A percentile compares a stretch with the other conserved stretches of the same genome.
Evolutionary conservation across 805 yeast genomes (phyloP).

Genomic region (Saturnispora besseyi): DNA sequence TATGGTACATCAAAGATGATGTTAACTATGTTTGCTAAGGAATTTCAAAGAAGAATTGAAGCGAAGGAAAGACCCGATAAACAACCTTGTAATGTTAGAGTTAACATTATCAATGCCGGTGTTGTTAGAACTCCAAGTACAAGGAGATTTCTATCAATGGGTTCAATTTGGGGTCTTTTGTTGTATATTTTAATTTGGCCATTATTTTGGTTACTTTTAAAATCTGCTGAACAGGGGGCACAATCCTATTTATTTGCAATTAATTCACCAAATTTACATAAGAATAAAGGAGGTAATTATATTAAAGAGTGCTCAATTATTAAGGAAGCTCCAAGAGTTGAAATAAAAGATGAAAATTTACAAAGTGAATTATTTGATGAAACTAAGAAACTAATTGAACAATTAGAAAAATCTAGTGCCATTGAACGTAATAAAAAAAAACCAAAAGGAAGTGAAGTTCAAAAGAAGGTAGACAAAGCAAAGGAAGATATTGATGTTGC

Average conservation of each 20-base stretch:
- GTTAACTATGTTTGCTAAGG: conserved; percentile 66
- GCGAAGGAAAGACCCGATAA: conserved; percentile 59
- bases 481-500: not conserved
- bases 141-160: conserved; percentile 68
- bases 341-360: conserved; percentile 49
- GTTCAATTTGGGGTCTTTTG: conserved; percentile 52
- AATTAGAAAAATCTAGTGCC: conserved; percentile 65
- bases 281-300: conserved; percentile 55
- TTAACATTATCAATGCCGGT: conserved; percentile 85
- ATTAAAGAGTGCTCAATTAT: conserved; percentile 63
- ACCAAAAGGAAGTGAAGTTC: conserved; percentile 8
- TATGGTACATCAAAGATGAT: conserved; percentile 79
- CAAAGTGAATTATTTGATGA: conserved; percentile 52
- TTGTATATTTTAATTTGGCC: conserved; percentile 69
- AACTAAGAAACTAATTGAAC: conserved; percentile 49
- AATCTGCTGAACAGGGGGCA: conserved; percentile 69
- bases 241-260: conserved; percentile 66
- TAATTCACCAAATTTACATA: conserved; percentile 61
- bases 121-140: conserved; percentile 82
- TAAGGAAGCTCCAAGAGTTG: conserved; percentile 46
- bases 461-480: conserved; percentile 2
- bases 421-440: conserved; percentile 42
- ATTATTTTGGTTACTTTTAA: conserved; percentile 70
- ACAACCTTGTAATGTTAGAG: conserved; percentile 58
- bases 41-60: conserved; percentile 60